Evolutionary conservation across 1,284 basidiomycete species (phyloP).

Genomic region (Puccinia polysora): DNA sequence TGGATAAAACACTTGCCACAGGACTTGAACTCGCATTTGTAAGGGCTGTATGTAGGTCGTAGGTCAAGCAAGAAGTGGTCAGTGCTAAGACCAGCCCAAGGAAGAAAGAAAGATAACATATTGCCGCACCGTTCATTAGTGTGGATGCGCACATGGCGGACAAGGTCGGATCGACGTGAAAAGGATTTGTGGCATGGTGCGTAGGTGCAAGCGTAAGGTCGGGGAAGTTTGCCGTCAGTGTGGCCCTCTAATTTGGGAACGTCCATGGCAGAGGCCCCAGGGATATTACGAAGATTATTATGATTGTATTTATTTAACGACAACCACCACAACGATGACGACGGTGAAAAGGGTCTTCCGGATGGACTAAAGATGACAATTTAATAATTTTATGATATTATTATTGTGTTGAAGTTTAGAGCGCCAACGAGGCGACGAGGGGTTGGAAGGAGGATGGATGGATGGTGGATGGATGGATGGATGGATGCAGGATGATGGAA

Average conservation of each 20-base stretch:
- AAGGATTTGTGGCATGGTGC: constrained; percentile 56
- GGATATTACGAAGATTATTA: too few species aligned
- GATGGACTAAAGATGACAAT: too few species aligned
- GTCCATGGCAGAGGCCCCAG: constrained; percentile 18
- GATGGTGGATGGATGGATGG: too few species aligned
- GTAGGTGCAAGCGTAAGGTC: constrained; percentile 54
- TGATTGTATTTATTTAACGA: too few species aligned
- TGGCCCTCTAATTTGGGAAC: constrained; percentile 21
- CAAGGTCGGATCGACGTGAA: constrained; percentile 56
- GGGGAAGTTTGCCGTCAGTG: constrained; percentile 30
- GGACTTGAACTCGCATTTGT: constrained; percentile 45
- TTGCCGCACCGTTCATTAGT: constrained; percentile 50
- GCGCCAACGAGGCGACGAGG: too few species aligned
- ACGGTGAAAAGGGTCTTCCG: too few species aligned
- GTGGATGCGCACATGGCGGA: constrained; percentile 57
- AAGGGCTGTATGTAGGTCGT: constrained; percentile 44
- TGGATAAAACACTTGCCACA: constrained; percentile 52
- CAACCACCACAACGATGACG: too few species aligned
- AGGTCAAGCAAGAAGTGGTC: not conserved
- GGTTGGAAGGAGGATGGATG: too few species aligned
- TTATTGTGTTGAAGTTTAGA: too few species aligned
- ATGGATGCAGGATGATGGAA: too few species aligned
- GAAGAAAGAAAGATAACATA: not conserved
- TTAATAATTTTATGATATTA: too few species aligned
- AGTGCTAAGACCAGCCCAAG: not conserved